Evolutionary conservation across 345 rosid species (phyloP).

Genomic region (Conringia planisiliqua): DNA sequence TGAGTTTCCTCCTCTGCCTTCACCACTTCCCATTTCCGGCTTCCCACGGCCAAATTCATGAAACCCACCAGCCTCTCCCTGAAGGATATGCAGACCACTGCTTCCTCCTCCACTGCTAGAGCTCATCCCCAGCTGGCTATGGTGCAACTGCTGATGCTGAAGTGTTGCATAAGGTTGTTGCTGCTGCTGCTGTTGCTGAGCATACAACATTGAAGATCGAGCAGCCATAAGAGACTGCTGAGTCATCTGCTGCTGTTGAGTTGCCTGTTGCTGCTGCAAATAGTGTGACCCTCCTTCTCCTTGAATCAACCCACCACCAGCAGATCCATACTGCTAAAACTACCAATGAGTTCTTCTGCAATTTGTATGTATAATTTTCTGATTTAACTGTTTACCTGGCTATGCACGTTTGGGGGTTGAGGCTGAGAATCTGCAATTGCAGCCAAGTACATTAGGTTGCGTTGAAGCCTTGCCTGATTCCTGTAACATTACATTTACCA

Average conservation of each 20-base stretch:
- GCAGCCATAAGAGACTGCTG: slow-evolving; percentile 90
- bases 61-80: slow-evolving; percentile 51
- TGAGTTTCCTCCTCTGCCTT: slow-evolving; percentile 81
- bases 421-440: slow-evolving; percentile 99
- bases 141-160: slow-evolving; percentile 89
- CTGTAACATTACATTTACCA: slow-evolving; percentile 37
- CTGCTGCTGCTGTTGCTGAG: slow-evolving; percentile 54
- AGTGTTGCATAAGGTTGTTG: slow-evolving; percentile 57
- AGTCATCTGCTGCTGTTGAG: slow-evolving; percentile 83
- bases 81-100: slow-evolving; percentile 47
- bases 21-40: slow-evolving; percentile 76
- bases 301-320: slow-evolving; percentile 67
- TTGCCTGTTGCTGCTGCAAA: slow-evolving; percentile 91
- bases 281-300: slow-evolving; percentile 72
- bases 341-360: neutral
- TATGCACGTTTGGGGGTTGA: slow-evolving; percentile 72
- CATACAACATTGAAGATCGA: slow-evolving; percentile 82
- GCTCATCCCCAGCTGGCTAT: slow-evolving; percentile 88
- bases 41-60: slow-evolving; percentile 82
- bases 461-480: slow-evolving; percentile 95
- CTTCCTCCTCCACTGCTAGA: slow-evolving; percentile 68
- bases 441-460: slow-evolving; percentile 97
- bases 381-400: slow-evolving; percentile 84
- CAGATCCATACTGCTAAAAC: slow-evolving; percentile 54
- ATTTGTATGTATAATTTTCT: neutral